These are phyloP conservation scores for Arabidopsis thaliana DNA, from an alignment of 345 rosid species.

Conservation along the genomic window TAIR10.1 NC_003070.9:29555501-29556000, in stretches of 20 bases:
- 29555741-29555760: conserved; percentile 51
- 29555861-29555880: conserved; percentile 99
- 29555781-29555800: neutral
- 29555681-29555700: conserved; percentile 65
- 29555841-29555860: conserved; percentile 42
- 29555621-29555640: conserved; percentile 53
- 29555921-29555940: conserved; percentile 99
- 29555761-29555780: conserved; percentile 18
- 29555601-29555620: conserved; percentile 1
- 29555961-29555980: conserved; percentile 99
- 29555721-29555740: conserved; percentile 99
- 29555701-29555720: conserved; percentile 81
- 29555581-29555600: conserved; percentile 1
- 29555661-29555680: conserved; percentile 80
- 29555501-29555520: conserved; percentile 51
- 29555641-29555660: conserved; percentile 92
- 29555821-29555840: conserved; percentile 1
- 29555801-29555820: neutral
- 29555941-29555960: conserved; percentile 98
- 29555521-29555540: neutral
- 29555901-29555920: conserved; percentile 99
- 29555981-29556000: conserved; percentile 35
- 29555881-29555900: conserved; percentile 96
- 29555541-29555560: neutral
- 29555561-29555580: conserved; percentile 23